Evolutionary conservation across 2,329 filamentous ascomycete species (phyloP).

Genomic region (Aplosporella prunicola): DNA sequence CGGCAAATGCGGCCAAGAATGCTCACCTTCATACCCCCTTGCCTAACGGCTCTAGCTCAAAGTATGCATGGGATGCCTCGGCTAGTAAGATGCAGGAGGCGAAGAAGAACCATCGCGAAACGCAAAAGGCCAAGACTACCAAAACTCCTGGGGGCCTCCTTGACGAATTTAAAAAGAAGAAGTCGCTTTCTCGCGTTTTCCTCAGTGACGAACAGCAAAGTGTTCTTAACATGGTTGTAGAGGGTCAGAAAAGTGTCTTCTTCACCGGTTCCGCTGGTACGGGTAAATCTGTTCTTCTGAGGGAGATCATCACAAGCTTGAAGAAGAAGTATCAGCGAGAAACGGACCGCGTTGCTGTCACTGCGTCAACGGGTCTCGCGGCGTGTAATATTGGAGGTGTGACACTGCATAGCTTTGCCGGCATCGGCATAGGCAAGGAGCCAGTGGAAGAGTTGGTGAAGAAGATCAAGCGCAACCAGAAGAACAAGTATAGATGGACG

Average conservation of each 20-base stretch:
- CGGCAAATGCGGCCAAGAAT: constrained; percentile 11
- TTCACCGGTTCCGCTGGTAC: constrained; percentile 96
- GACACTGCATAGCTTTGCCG: constrained; percentile 90
- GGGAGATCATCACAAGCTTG: constrained; percentile 76
- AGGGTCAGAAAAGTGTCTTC: constrained; percentile 80
- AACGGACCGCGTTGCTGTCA: constrained; percentile 79
- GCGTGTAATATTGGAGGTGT: constrained; percentile 96
- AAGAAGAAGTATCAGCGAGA: constrained; percentile 68
- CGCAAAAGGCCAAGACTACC: constrained; percentile 46
- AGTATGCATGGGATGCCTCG: constrained; percentile 60
- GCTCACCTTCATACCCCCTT: constrained; percentile 33
- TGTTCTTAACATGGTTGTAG: constrained; percentile 72
- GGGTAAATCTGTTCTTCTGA: constrained; percentile 92
- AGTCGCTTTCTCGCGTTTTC: constrained; percentile 49
- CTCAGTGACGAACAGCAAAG: constrained; percentile 80
- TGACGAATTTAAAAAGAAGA: constrained; percentile 39
- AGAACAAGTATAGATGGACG: constrained; percentile 82
- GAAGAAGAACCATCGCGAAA: constrained; percentile 60
- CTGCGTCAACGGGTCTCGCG: constrained; percentile 88
- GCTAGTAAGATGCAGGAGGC: constrained; percentile 68
- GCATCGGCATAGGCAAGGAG: constrained; percentile 92
- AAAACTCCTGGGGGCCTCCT: constrained; percentile 20
- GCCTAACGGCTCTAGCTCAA: constrained; percentile 23
- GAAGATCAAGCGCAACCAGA: constrained; percentile 82
- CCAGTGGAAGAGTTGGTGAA: constrained; percentile 68